Percentiles rank a stretch among this genome's conserved stretches.
Evolutionary conservation across 768 basidiomycete species (phyloP).

Genomic region (Pisolithus microcarpus): DNA sequence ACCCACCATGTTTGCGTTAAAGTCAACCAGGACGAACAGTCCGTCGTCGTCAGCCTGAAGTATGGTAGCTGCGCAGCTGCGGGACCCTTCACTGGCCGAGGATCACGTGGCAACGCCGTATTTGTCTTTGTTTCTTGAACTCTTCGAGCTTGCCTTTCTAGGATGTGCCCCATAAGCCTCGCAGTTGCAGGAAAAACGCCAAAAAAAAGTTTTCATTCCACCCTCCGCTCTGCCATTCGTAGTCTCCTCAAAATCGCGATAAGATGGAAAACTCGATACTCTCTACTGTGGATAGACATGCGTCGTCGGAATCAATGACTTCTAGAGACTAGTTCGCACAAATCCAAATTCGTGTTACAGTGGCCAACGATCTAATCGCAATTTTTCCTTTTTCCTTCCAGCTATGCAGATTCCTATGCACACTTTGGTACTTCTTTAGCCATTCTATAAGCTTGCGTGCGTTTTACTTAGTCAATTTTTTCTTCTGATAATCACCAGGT

Average conservation of each 20-base stretch:
- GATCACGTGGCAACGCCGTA: constrained; percentile 15
- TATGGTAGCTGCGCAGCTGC: too few relatives aligned
- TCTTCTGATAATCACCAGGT: constrained; percentile 38
- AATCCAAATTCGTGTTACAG: constrained; percentile 15
- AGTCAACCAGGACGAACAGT: too few relatives aligned
- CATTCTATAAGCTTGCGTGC: neutral
- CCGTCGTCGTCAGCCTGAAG: too few relatives aligned
- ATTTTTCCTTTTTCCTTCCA: constrained; percentile 35
- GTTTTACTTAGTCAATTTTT: constrained; percentile 3
- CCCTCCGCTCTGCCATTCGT: neutral
- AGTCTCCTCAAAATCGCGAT: constrained; percentile 4
- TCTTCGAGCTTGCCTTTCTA: constrained; percentile 5
- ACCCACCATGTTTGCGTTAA: constrained; percentile 20
- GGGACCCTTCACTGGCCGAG: constrained; percentile 5
- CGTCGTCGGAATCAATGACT: constrained; percentile 52
- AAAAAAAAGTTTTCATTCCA: neutral
- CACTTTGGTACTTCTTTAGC: constrained; percentile 65
- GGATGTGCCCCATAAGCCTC: constrained; percentile 1
- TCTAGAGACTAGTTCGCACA: constrained; percentile 81
- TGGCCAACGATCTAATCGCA: constrained; percentile 30
- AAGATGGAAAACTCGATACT: constrained; percentile 26
- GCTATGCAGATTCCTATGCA: constrained; percentile 94
- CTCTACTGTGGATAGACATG: constrained; percentile 18
- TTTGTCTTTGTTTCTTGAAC: constrained; percentile 7
- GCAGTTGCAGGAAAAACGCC: neutral